Evolutionary conservation across 495 filamentous ascomycete species (phyloP), one percentile per base, ranked within the genome.

Genomic region (Penicillium egyptiacum): DNA sequence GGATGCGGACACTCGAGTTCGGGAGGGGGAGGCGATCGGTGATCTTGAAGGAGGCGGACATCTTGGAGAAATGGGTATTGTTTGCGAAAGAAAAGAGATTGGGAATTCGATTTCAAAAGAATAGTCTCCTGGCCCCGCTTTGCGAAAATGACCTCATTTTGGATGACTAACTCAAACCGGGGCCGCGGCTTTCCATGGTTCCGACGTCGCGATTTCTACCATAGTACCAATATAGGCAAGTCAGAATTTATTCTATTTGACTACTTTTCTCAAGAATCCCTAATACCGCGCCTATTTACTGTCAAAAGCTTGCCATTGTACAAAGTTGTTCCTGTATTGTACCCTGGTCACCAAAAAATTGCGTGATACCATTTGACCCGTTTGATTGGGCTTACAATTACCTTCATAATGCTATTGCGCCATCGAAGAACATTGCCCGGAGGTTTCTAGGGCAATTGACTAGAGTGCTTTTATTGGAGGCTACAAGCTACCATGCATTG

Each of bases 1-100:
- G 89, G 43, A 89, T 87, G 47, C 73, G 74, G 53, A 75, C 66
- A 20, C 59, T 43, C 55, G 78, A 81, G 55, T 82, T 81, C 30
- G 78, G 78, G 46, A 89, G 83, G 52, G 82, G 69, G 37, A 85
- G 63, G 26, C 67, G 65, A 59, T 83, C 81, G 16, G 73, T 74
- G 50, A 88, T 71, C 47, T 75, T 62, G 57, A 81, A 73, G 19
- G 78, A 78, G 41, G 73, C 37, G 10, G 72, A 60, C 70, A 70
- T 75, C 26, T 37, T 62, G 50, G 25, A 8, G 23, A 30, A 23
- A 23, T 9, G 16, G 8, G 44, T 47, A 28, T 47, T 22, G 26
- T 48, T 37, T 46, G 47, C 42, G 33, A 39, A 31, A 33, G 9
- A 19, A 39, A 35, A 9, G 10, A 26, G 2, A 16, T 4, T 25